Percentiles rank a stretch among this genome's conserved stretches.
These are phyloP conservation scores for Cutaneotrichosporon mucoides DNA, from an alignment of 1,284 basidiomycete species.

Conservation along the genomic window DNA sequence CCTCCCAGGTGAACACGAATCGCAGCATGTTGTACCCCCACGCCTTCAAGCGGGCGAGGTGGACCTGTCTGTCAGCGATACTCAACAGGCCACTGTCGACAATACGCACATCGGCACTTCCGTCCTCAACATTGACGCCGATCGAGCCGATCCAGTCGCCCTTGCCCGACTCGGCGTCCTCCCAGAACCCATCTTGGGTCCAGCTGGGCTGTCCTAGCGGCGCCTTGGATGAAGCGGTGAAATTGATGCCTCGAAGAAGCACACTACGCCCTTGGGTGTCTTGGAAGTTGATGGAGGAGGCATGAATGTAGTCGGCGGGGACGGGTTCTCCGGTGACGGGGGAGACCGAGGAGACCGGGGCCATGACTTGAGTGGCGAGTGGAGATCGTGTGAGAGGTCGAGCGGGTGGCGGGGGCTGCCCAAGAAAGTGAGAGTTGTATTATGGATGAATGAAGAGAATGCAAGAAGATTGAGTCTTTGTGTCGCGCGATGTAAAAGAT, in stretches of 20 bases:
- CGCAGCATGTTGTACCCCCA: slow-evolving; percentile 97
- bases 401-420: too few relatives aligned
- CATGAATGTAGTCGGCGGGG: slow-evolving; percentile 55
- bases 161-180: slow-evolving; percentile 65
- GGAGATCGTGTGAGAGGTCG: too few relatives aligned
- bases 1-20: slow-evolving; percentile 92
- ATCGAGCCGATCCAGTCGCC: slow-evolving; percentile 69
- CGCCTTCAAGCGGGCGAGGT: slow-evolving; percentile 73
- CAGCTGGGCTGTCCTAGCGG: slow-evolving; percentile 68
- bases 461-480: too few relatives aligned
- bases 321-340: slow-evolving; percentile 63
- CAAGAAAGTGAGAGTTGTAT: too few relatives aligned
- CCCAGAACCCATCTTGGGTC: slow-evolving; percentile 79
- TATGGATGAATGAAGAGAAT: too few relatives aligned
- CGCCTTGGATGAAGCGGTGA: slow-evolving; percentile 81
- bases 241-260: slow-evolving; percentile 86
- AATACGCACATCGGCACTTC: slow-evolving; percentile 51
- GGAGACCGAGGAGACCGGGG: slow-evolving; percentile 53
- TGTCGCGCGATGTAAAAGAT: too few relatives aligned
- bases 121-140: slow-evolving; percentile 59
- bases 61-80: too few relatives aligned
- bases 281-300: slow-evolving; percentile 69
- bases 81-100: too few relatives aligned
- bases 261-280: slow-evolving; percentile 78
- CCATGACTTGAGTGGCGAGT: slow-evolving; percentile 22